Conservation (phyloP, 2,329 filamentous ascomycete genomes). For the Aaosphaeria arxii region DNA sequence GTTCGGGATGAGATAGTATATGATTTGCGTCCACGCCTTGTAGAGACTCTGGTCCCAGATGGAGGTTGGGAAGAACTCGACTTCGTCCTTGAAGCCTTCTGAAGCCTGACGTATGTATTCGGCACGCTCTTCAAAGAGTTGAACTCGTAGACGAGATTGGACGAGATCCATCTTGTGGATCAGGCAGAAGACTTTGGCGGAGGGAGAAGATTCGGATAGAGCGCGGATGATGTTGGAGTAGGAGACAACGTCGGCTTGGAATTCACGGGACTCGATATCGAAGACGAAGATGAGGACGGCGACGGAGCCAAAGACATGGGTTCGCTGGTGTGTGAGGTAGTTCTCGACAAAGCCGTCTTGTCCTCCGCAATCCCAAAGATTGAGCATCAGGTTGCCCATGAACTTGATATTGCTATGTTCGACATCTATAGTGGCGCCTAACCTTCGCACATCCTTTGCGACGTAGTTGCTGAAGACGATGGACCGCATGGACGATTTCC, state of each 20-base stretch:
- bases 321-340: slow-evolving; percentile 91
- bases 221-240: slow-evolving; percentile 90
- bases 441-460: slow-evolving; percentile 85
- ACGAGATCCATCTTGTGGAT: slow-evolving; percentile 99
- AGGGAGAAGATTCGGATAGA: slow-evolving; percentile 77
- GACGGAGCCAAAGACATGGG: slow-evolving; percentile 95
- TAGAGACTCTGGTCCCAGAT: slow-evolving; percentile 99
- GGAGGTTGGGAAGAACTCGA: slow-evolving; percentile 89
- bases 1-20: slow-evolving; percentile 96
- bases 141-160: slow-evolving; percentile 71
- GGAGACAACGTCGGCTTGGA: slow-evolving; percentile 86
- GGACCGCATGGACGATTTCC: slow-evolving; percentile 96
- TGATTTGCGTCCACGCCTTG: slow-evolving; percentile 97
- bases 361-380: slow-evolving; percentile 97
- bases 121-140: slow-evolving; percentile 81
- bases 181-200: slow-evolving; percentile 85
- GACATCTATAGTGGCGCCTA: slow-evolving; percentile 96
- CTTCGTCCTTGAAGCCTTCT: slow-evolving; percentile 57
- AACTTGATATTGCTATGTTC: slow-evolving; percentile 99
- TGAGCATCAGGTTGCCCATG: slow-evolving; percentile 93
- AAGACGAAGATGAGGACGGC: slow-evolving; percentile 99
- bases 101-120: slow-evolving; percentile 74
- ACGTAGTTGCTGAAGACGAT: slow-evolving; percentile 99
- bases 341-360: slow-evolving; percentile 99
- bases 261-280: slow-evolving; percentile 94